Evolutionary conservation across 163 green algal genomes (phyloP).

Genomic region (Volvox carteri): DNA sequence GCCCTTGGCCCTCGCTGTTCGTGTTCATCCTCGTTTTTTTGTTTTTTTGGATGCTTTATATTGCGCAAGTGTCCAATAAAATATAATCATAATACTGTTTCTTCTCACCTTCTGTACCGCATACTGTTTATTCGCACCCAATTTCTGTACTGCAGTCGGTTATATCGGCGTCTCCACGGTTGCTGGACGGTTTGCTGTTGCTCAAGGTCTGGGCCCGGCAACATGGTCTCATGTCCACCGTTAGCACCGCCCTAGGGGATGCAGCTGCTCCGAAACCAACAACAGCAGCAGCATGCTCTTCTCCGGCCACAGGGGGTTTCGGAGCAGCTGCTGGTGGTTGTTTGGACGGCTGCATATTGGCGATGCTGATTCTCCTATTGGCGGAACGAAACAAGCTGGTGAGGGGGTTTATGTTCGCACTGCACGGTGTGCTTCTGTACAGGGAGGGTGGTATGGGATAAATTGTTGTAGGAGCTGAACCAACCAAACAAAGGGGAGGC

Average conservation of each 20-base stretch:
- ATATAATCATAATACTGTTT: too few relatives aligned
- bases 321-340: conserved; percentile 58
- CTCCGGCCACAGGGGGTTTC: not conserved
- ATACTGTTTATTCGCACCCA: too few relatives aligned
- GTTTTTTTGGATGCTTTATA: too few relatives aligned
- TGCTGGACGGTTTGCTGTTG: conserved; percentile 71
- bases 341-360: conserved; percentile 71
- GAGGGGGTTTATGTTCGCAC: conserved; percentile 1
- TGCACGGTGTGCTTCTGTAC: too few relatives aligned
- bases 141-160: not conserved
- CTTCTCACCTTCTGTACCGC: too few relatives aligned
- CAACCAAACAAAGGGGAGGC: too few relatives aligned
- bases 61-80: too few relatives aligned
- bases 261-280: not conserved
- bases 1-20: too few relatives aligned
- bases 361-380: conserved; percentile 74
- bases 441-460: too few relatives aligned
- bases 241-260: not conserved
- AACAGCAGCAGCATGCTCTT: not conserved
- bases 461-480: too few relatives aligned
- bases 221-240: conserved; percentile 61
- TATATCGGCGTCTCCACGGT: not conserved
- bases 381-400: conserved; percentile 65
- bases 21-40: too few relatives aligned
- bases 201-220: conserved; percentile 71